These are phyloP conservation scores for Trichocladium antarcticum DNA, from an alignment of 495 filamentous ascomycete species.

Conservation along the genomic window DNA sequence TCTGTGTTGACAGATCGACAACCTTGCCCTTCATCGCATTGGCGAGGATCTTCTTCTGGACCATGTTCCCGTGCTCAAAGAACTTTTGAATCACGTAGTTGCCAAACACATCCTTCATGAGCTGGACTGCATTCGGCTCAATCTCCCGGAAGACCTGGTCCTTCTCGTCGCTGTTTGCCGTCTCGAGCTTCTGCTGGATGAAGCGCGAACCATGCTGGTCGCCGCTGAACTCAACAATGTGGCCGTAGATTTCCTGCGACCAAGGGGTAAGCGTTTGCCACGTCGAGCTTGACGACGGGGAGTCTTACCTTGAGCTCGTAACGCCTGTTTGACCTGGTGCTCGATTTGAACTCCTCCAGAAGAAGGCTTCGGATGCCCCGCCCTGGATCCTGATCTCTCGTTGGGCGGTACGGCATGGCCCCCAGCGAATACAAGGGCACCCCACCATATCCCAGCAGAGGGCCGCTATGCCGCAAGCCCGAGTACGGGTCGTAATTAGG, in stretches of 20 bases:
- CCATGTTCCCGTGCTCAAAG: conserved; percentile 91
- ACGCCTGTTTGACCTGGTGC: conserved; percentile 63
- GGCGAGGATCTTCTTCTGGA: conserved; percentile 80
- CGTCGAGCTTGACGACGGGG: background rate
- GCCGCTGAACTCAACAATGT: conserved; percentile 89
- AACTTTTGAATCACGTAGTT: conserved; percentile 99
- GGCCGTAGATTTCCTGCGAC: conserved; percentile 68
- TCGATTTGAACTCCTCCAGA: conserved; percentile 69
- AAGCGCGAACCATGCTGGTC: conserved; percentile 94
- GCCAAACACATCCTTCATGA: conserved; percentile 95
- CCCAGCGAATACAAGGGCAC: conserved; percentile 26
- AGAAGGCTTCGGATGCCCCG: conserved; percentile 58
- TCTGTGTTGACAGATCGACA: conserved; percentile 65
- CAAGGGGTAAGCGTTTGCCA: background rate
- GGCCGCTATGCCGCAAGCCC: conserved; percentile 22
- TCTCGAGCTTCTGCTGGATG: conserved; percentile 89
- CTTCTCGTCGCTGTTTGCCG: conserved; percentile 93
- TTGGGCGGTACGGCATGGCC: conserved; percentile 37
- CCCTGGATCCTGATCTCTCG: conserved; percentile 54
- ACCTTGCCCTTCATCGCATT: conserved; percentile 80
- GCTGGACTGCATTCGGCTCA: conserved; percentile 63
- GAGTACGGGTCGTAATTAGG: conserved; percentile 29
- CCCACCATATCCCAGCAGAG: conserved; percentile 28
- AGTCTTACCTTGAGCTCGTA: conserved; percentile 67
- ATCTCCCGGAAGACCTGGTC: conserved; percentile 89